Base-by-base conservation (phyloP, 2,329 filamentous ascomycete genomes). In the Xylaria sp. region DNA sequence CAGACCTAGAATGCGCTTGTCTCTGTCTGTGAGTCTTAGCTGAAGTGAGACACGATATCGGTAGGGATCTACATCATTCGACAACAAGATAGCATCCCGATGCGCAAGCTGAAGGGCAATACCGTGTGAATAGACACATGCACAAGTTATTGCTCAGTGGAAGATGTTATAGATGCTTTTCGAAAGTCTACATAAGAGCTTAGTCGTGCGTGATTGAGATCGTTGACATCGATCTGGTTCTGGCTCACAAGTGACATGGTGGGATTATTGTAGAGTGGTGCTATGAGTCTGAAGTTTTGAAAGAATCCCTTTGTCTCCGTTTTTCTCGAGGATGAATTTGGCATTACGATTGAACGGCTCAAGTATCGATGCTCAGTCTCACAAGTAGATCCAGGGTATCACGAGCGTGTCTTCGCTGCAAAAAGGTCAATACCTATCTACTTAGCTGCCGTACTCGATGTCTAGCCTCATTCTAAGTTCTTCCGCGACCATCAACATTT, bases 51-150 rank as follows among this genome's bases (percentile, higher is more conserved):
- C n/a, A n/a, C n/a, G n/a, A n/a, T n/a, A n/a, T n/a, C n/a, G n/a
- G n/a, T n/a, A n/a, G n/a, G n/a, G n/a, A 1, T 56, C 54, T 6
- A 22, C 13, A 22, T 63, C 55, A 13, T 9, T 25, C 11, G 55
- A 39, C 13, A 63, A 22, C 11, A 60, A 44, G 10, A 60, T 3
- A 36, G 15, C 20, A 33, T 64, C 7, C 22, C 29, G 27, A 17
- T 29, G 39, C 9, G 39, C n/a, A 22, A 67, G 60, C 9, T 51
- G 49, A n/a, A 67, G 31, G 4, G 60, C 65, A 27, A 63, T 29
- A 36, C 25, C 45, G 17, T 64, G 65, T 15, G 38, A 36, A 31
- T 20, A 50, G n/a, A 25, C 6, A 25, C 60, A 63, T 29, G 38
- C 1, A 13, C 55, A 64, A 1, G 47, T 56, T 29, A 64, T 55